These are phyloP conservation scores for Paspalum vaginatum DNA, from an alignment of 176 grass and related monocot genomes.

Conservation along the genomic window DNA sequence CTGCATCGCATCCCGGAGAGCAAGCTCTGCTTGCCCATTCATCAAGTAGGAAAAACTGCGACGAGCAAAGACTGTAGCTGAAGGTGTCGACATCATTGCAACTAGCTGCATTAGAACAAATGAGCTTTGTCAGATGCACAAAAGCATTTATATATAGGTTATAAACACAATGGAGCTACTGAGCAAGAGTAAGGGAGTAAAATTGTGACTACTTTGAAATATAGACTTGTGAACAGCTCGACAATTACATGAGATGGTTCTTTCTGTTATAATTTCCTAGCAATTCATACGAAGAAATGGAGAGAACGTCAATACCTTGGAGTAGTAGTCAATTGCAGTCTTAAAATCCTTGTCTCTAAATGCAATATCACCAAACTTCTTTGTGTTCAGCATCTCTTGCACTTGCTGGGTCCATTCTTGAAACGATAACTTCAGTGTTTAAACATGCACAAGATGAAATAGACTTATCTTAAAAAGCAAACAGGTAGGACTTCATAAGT, in stretches of 20 bases:
- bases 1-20: constrained; percentile 96
- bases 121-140: constrained; percentile 8
- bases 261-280: not conserved
- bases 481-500: constrained; percentile 19
- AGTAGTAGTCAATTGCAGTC: constrained; percentile 97
- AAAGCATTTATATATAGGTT: not conserved
- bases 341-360: constrained; percentile 99
- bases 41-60: constrained; percentile 93
- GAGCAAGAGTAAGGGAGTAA: not conserved
- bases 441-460: constrained; percentile 55
- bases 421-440: constrained; percentile 89
- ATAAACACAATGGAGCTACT: constrained; percentile 2
- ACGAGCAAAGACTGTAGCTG: constrained; percentile 87
- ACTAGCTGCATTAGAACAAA: constrained; percentile 67
- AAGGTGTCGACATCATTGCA: constrained; percentile 82
- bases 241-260: not conserved
- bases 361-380: constrained; percentile 99
- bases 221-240: not conserved
- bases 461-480: constrained; percentile 46
- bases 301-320: constrained; percentile 66
- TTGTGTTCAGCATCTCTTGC: constrained; percentile 99
- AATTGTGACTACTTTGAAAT: constrained; percentile 6
- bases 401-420: constrained; percentile 99
- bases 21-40: constrained; percentile 92
- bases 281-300: constrained; percentile 2